These are phyloP conservation scores for Cytospora piceae DNA, from an alignment of 2,329 filamentous ascomycete species.

Conservation along the genomic window DNA sequence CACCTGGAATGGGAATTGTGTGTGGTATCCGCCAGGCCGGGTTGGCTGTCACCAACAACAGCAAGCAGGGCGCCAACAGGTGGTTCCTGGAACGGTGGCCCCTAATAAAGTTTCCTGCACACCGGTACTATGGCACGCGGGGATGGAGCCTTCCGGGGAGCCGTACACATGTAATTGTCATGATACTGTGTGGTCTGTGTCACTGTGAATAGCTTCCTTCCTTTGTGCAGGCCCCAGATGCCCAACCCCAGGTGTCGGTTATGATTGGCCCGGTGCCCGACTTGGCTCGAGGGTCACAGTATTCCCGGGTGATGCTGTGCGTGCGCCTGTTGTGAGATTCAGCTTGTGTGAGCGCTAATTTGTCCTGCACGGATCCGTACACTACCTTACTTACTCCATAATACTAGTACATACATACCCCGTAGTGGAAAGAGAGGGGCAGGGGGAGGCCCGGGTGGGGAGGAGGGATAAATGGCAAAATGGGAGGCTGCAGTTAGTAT, in stretches of 20 bases:
- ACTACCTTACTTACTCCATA: neutral
- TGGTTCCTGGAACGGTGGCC: neutral
- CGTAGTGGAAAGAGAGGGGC: too few species aligned
- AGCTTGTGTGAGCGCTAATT: neutral
- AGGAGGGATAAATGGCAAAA: neutral
- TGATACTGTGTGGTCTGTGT: neutral
- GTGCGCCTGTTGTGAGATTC: neutral
- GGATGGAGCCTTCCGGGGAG: neutral
- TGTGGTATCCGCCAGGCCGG: conserved; percentile 21
- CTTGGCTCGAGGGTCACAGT: neutral
- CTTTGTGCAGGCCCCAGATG: conserved; percentile 11
- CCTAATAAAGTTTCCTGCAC: conserved; percentile 13
- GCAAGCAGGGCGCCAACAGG: conserved; percentile 1
- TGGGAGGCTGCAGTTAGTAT: conserved; percentile 10
- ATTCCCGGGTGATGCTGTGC: neutral
- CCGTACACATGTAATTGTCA: neutral
- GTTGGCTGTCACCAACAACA: conserved; percentile 10
- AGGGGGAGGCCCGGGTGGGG: too few species aligned
- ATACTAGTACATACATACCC: neutral
- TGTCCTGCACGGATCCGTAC: neutral
- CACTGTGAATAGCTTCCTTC: neutral
- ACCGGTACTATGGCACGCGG: neutral
- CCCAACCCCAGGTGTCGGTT: neutral
- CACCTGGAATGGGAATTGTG: neutral
- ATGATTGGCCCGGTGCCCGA: conserved; percentile 17